Evolutionary conservation across 2,329 filamentous ascomycete species (phyloP), one percentile per base, ranked within the genome.

Genomic region (Penicillium sp.): DNA sequence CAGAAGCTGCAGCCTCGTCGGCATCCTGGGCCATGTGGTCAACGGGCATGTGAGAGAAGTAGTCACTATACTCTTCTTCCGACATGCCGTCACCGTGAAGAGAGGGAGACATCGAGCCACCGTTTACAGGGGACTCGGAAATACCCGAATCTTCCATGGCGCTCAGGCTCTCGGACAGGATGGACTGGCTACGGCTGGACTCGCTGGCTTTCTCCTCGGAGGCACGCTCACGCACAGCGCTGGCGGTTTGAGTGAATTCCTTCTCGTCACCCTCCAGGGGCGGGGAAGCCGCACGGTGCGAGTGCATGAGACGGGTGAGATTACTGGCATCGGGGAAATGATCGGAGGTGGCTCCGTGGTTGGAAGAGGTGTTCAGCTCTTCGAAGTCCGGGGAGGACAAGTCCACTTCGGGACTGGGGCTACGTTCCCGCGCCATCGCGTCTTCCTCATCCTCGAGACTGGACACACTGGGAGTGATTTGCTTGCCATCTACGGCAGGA

Each of bases 241-340:
- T 90, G 14, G 94, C 94, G 1, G 92, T 97, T 75, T 96, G 90
- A 6, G 93, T 97, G 69, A 99, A 99, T 74, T 97, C 94, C 68
- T 89, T 90, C 79, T 97, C 93, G 65, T 97, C 93, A 66, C 89
- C 91, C 76, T 97, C 93, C 36, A 97, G 81, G 14, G 92, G 91
- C 48, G 93, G 92, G 59, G 90, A 94, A 22, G 88, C 86, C n/a
- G 88, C 88, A 55, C 89, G 86, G 56, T 86, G 81, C 57, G 83
- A 85, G 64, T 87, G 83, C 58, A 76, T 71, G 29, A 76, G 54
- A 48, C 89, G 86, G 56, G 85, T 81, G 62, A 83, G 84, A 62
- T 85, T 82, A 46, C 68, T 67, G 41, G 76, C 75, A 41, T 78
- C 75, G 7, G 87, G 83, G 65, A 88, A 88, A 24, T 67, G 62